A percentile compares a stretch with the other conserved stretches of the same genome.
phyloP scores from a whole-genome alignment of 768 basidiomycete genomes.

The Suillus cothurnatus region DNA sequence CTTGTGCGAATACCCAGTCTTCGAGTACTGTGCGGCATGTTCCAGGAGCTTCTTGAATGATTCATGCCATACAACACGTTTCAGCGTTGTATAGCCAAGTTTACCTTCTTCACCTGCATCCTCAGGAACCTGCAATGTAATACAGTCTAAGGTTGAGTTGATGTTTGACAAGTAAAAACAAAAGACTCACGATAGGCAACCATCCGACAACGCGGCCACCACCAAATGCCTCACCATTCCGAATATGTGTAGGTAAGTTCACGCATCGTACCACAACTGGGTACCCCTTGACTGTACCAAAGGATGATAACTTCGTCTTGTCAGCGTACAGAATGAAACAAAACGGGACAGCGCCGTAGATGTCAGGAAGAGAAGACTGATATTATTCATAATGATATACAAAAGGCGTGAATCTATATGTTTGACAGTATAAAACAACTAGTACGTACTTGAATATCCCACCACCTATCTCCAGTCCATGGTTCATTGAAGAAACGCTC shows the following conservation, averaged over 20 bases:
- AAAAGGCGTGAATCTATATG: not conserved
- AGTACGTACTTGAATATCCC: slow-evolving; percentile 38
- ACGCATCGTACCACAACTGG: slow-evolving; percentile 18
- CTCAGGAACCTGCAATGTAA: slow-evolving; percentile 32
- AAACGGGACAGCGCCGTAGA: slow-evolving; percentile 9
- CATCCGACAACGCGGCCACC: slow-evolving; percentile 19
- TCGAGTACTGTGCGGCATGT: slow-evolving; percentile 19
- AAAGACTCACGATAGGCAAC: slow-evolving; percentile 19
- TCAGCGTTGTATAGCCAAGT: slow-evolving; percentile 28
- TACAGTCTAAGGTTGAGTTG: not conserved
- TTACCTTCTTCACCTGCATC: slow-evolving; percentile 33
- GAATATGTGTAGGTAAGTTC: slow-evolving; percentile 21
- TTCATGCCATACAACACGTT: too few species aligned
- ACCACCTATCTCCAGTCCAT: slow-evolving; percentile 38
- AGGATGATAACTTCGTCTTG: slow-evolving; percentile 18
- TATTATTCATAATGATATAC: not conserved
- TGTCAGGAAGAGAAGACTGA: slow-evolving; percentile 7
- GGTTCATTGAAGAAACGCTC: slow-evolving; percentile 36
- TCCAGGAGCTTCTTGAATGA: slow-evolving; percentile 35
- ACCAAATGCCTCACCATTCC: slow-evolving; percentile 20
- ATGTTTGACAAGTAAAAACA: not conserved
- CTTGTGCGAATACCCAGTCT: slow-evolving; percentile 22
- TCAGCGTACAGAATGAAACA: slow-evolving; percentile 21
- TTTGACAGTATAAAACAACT: not conserved
- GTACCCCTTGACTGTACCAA: slow-evolving; percentile 24